Base-by-base conservation (phyloP, 2,329 filamentous ascomycete genomes). In the Pochonia chlamydosporia region DNA sequence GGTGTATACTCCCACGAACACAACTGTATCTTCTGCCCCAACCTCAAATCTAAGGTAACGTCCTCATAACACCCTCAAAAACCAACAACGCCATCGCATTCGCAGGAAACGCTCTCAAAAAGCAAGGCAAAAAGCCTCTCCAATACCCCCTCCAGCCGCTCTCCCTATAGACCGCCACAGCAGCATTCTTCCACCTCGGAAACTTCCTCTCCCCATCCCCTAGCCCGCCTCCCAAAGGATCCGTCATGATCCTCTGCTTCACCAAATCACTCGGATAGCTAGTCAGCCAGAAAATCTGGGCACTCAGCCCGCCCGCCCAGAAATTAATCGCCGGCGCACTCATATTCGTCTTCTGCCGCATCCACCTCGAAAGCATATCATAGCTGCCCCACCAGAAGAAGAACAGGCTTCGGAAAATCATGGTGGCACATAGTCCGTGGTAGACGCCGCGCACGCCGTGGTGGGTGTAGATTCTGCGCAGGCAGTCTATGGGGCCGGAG, bases 381-480 rank as follows among this genome's bases (percentile, higher is more conserved):
- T 99, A 99, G 50, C 83, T 87, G n/a, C 84, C 84, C 93, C 93
- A 99, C 91, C 91, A 97, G 72, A 85, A 93, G 76, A 96, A 96
- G 75, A 99, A 99, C 71, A 92, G 95, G 13, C 83, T 82, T 16
- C 93, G 81, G 72, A 97, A 97, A 41, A 97, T 67, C 42, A 97
- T 72, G 0, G 93, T 97, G 1, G 93, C 88, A 31, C 69, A 73
- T 11, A 99, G 76, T 1, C 93, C 93, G 62, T 89, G 90, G 66
- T 92, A 99, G 7, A 99, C 66, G 30, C 92, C 93, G 20, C 68
- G 63, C 3, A 96, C 59, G 40, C 93, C 92, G 64, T 97, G 89
- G 43, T 71, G 64, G n/a, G 63, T 58, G 62, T 79, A 79, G 40
- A 89, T 82, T 67, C 89, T 92, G 56, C 67, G 69, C 31, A 85